A percentile compares a stretch with the other conserved stretches of the same genome.
Conservation (phyloP, 768 basidiomycete species). For the Suillus bovinus region DNA sequence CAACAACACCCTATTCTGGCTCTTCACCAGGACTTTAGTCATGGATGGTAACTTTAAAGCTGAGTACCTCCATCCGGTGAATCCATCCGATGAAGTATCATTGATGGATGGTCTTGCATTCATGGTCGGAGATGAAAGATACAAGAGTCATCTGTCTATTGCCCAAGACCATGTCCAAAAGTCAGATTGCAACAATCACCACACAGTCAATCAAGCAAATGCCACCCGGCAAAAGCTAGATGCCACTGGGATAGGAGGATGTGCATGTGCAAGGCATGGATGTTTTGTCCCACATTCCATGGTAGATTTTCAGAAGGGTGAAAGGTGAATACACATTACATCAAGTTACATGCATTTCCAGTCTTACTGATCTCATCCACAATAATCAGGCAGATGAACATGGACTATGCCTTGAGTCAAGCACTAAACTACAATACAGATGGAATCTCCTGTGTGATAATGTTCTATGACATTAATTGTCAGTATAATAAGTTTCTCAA, state of each 20-base stretch:
- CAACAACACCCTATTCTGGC: neutral
- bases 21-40: neutral
- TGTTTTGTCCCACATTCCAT: slow-evolving; percentile 31
- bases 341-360: neutral
- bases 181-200: slow-evolving; percentile 19
- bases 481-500: slow-evolving; percentile 22
- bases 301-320: slow-evolving; percentile 35
- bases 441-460: neutral
- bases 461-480: slow-evolving; percentile 33
- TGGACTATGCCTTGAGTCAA: slow-evolving; percentile 28
- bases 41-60: neutral
- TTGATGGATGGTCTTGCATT: neutral
- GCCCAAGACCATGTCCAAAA: slow-evolving; percentile 9
- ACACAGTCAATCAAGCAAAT: slow-evolving; percentile 17
- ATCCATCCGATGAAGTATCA: neutral
- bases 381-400: slow-evolving; percentile 27
- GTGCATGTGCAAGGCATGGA: slow-evolving; percentile 34
- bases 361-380: neutral
- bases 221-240: slow-evolving; percentile 18
- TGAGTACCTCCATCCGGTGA: neutral
- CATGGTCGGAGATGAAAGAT: neutral
- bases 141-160: neutral
- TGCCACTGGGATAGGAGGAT: slow-evolving; percentile 31
- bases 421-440: slow-evolving; percentile 18
- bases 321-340: slow-evolving; percentile 20